Evolutionary conservation across 768 basidiomycete species (phyloP), one percentile per base, ranked within the genome.

Genomic region (Trametes sanguinea): DNA sequence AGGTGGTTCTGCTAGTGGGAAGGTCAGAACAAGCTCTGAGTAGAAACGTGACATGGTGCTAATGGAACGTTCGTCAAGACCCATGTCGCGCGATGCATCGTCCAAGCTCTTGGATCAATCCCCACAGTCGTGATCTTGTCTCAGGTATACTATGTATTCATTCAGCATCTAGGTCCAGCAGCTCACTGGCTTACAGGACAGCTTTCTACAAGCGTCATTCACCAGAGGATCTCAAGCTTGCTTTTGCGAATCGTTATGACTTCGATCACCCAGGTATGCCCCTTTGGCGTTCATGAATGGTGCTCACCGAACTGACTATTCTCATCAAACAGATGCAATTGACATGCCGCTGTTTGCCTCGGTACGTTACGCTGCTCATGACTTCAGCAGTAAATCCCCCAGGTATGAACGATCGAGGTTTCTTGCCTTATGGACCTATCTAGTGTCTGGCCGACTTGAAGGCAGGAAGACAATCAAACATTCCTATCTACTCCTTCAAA

Each of bases 401-500:
- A 27, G 9, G 11, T 35, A 14, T 51, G 6, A 27, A 27, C 51
- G 32, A 9, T 22, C 10, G 44, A 57, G 27, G 29, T 44, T 43
- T 14, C n/a, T 6, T 5, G 30, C 17, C 27, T 13, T 33, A 51
- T 27, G 32, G 40, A 35, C 27, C 58, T n/a, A 54, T 17, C 10
- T 54, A 97, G 90, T 97, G 95, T 71, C 74, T 98, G 51, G 75
- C 83, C 30, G 94, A 97, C 67, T 77, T 99, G 63, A 97, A 95
- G 73, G 79, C 85, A 5, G 92, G 93, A 71, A 85, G 77, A 72
- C 94, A 86, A 71, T 84, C 87, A 0, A 90, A 96, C 75, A 93
- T 98, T 61, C 96, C 97, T 0, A 85, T 96, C 6, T 99, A 99
- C 74, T 96, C 94, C 0, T 99, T 99, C 75, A 80, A 85, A 29